These are phyloP conservation scores for Phytophthora capsici DNA, from an alignment of 352 stramenopile species.

Conservation along the genomic window DNA sequence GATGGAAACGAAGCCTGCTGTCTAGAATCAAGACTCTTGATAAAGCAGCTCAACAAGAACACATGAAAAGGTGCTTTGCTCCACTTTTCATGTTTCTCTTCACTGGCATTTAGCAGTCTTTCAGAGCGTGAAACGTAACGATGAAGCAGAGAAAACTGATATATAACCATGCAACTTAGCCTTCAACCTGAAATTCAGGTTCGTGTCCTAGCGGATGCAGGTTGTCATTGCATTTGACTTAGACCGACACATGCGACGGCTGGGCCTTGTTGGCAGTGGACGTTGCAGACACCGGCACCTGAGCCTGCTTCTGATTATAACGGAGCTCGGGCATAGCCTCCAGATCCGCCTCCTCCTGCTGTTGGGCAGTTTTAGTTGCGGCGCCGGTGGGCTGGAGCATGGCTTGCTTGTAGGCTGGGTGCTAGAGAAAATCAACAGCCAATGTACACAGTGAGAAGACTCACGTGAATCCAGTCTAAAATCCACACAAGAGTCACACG, in stretches of 20 bases:
- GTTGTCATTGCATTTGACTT: slow-evolving; percentile 13
- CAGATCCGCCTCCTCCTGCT: slow-evolving; percentile 66
- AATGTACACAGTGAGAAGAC: slow-evolving; percentile 15
- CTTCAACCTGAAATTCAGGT: too few species aligned
- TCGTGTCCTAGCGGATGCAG: slow-evolving; percentile 19
- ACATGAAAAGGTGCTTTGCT: slow-evolving; percentile 22
- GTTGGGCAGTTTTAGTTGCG: slow-evolving; percentile 24
- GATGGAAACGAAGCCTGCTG: slow-evolving; percentile 8
- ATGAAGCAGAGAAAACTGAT: slow-evolving; percentile 35
- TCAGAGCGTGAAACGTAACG: neutral
- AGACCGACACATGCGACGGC: slow-evolving; percentile 73
- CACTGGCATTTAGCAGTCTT: slow-evolving; percentile 1
- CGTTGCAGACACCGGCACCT: slow-evolving; percentile 32
- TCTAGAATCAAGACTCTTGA: too few species aligned
- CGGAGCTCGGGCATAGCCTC: slow-evolving; percentile 81
- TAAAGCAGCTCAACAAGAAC: slow-evolving; percentile 17
- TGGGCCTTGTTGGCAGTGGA: slow-evolving; percentile 46
- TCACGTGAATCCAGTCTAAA: slow-evolving; percentile 8
- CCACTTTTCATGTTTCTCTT: slow-evolving; percentile 12
- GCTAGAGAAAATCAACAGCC: slow-evolving; percentile 36
- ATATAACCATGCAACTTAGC: slow-evolving; percentile 44
- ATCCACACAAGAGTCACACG: slow-evolving; percentile 22
- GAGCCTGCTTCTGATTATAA: slow-evolving; percentile 73
- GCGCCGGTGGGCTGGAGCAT: slow-evolving; percentile 67
- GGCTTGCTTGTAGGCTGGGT: slow-evolving; percentile 78